A percentile compares a stretch with the other conserved stretches of the same genome.
phyloP scores from a whole-genome alignment of 441 rosid genomes.

The Codiaeum variegatum region DNA sequence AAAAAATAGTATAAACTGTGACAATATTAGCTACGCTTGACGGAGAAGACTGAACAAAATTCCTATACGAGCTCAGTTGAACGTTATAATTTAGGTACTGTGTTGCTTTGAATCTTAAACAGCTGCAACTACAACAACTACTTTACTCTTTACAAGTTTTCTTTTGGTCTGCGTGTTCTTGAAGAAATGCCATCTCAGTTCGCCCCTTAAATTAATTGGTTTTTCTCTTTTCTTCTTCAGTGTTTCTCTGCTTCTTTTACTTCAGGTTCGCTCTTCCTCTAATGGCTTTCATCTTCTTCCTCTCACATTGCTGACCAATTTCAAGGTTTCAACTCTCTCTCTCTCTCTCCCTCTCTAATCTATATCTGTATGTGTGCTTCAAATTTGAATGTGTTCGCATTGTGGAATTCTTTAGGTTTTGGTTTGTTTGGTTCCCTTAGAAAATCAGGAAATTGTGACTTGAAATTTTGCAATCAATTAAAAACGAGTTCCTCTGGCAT shows the following conservation, averaged over 20 bases:
- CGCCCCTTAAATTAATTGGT: neutral
- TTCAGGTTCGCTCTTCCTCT: neutral
- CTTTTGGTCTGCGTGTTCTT: conserved; percentile 22
- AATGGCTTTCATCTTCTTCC: neutral
- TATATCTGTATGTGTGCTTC: neutral
- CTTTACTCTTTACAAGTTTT: neutral
- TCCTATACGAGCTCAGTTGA: neutral
- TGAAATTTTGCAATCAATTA: neutral
- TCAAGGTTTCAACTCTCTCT: conserved; percentile 16
- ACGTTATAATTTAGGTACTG: conserved; percentile 9
- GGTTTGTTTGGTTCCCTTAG: conserved; percentile 20
- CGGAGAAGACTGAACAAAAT: conserved; percentile 9
- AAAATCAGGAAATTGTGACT: neutral
- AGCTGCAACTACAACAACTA: conserved; percentile 3
- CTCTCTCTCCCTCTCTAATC: neutral
- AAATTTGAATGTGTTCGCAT: neutral
- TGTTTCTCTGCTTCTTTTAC: neutral
- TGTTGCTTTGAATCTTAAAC: neutral
- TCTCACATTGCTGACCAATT: neutral
- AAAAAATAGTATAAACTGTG: neutral
- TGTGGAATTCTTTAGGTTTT: neutral
- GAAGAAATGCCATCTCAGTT: conserved; percentile 30
- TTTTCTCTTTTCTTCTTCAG: neutral
- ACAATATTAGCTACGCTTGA: too few relatives aligned
- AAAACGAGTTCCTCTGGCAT: neutral